Percentiles rank a stretch among this genome's conserved stretches.
Evolutionary conservation across 2,329 filamentous ascomycete species (phyloP).

Genomic region (Epicoccum sorghinum): DNA sequence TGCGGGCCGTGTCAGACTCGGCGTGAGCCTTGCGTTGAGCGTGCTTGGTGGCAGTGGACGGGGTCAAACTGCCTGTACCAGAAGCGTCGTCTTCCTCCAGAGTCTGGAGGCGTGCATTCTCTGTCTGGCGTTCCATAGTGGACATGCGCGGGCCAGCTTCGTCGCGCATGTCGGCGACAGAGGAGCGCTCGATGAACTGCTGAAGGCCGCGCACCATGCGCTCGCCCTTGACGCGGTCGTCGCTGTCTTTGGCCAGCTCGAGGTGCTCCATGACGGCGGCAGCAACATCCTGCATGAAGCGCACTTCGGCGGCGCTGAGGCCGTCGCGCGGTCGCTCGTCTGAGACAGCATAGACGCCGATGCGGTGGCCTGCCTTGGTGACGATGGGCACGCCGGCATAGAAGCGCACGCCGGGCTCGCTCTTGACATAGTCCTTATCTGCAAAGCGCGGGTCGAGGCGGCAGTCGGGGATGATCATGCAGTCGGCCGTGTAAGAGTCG

Average conservation of each 20-base stretch:
- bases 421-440: constrained; percentile 32
- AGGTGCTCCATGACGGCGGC: constrained; percentile 42
- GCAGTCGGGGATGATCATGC: constrained; percentile 37
- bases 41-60: constrained; percentile 18
- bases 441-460: constrained; percentile 32
- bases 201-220: constrained; percentile 44
- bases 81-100: constrained; percentile 30
- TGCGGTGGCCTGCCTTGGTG: constrained; percentile 36
- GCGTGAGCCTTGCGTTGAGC: constrained; percentile 30
- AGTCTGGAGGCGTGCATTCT: constrained; percentile 39
- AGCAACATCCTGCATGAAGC: constrained; percentile 41
- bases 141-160: constrained; percentile 23
- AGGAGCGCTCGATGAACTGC: constrained; percentile 42
- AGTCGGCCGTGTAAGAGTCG: constrained; percentile 23
- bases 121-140: constrained; percentile 42
- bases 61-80: constrained; percentile 4
- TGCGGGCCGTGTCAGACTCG: constrained; percentile 33
- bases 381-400: constrained; percentile 42
- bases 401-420: constrained; percentile 38
- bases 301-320: constrained; percentile 31
- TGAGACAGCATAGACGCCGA: constrained; percentile 41
- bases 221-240: constrained; percentile 35
- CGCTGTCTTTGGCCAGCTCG: constrained; percentile 35
- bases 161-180: constrained; percentile 27
- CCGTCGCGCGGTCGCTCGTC: constrained; percentile 37